These are phyloP conservation scores for Cercospora sp. DNA, from an alignment of 2,329 filamentous ascomycete genomes.

Conservation along the genomic window DNA sequence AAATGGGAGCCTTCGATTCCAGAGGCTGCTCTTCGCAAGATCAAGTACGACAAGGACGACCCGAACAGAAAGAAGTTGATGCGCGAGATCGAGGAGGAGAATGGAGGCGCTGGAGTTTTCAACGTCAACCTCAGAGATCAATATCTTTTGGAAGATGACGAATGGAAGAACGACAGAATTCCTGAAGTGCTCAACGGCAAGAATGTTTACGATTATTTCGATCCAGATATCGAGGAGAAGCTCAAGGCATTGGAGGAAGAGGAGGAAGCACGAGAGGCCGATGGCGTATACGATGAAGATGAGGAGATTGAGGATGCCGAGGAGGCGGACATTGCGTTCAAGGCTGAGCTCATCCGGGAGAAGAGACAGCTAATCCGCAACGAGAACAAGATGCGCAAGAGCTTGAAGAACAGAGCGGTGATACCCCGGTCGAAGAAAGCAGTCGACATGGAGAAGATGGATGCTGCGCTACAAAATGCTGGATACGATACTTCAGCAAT, in stretches of 20 bases:
- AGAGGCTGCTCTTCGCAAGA: conserved; percentile 73
- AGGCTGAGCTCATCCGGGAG: conserved; percentile 93
- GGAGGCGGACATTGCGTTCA: conserved; percentile 81
- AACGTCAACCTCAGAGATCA: conserved; percentile 87
- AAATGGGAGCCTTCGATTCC: conserved; percentile 74
- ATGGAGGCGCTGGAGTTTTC: conserved; percentile 93
- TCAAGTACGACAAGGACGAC: conserved; percentile 88
- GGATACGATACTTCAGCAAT: conserved; percentile 81
- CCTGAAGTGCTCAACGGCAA: conserved; percentile 93
- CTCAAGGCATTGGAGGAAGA: conserved; percentile 90
- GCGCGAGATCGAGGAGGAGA: conserved; percentile 84
- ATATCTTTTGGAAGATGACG: conserved; percentile 81
- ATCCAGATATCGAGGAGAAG: conserved; percentile 94
- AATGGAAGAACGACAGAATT: conserved; percentile 96
- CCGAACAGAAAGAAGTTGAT: conserved; percentile 80
- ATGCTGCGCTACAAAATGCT: conserved; percentile 78
- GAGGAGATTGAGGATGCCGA: conserved; percentile 83
- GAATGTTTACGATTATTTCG: conserved; percentile 96
- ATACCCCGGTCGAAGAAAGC: conserved; percentile 81
- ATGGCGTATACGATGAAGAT: conserved; percentile 85
- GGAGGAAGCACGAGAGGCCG: conserved; percentile 85
- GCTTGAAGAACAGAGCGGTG: conserved; percentile 92
- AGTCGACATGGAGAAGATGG: conserved; percentile 83
- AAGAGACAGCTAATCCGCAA: conserved; percentile 91
- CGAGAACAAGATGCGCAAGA: conserved; percentile 92